These are phyloP conservation scores for Excoecaria cochinchinensis DNA, from an alignment of 345 rosid species.

Conservation along the genomic window DNA sequence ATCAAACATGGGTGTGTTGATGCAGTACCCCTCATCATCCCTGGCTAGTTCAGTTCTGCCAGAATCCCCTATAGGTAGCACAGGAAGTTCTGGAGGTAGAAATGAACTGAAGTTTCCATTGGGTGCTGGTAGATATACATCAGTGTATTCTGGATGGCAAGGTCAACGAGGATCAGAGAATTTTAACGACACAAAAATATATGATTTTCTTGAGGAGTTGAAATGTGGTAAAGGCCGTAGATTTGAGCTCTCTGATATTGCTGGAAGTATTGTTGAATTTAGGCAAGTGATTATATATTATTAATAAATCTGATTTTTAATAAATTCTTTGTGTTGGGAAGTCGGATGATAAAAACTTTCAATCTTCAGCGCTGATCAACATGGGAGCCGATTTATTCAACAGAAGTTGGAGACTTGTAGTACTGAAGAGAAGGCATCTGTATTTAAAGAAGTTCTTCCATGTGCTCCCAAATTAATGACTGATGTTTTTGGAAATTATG, in stretches of 20 bases:
- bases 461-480: slow-evolving; percentile 86
- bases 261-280: slow-evolving; percentile 88
- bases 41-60: slow-evolving; percentile 69
- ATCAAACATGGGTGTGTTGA: slow-evolving; percentile 58
- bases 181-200: slow-evolving; percentile 58
- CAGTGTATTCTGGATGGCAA: slow-evolving; percentile 78
- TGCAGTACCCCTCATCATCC: slow-evolving; percentile 64
- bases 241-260: slow-evolving; percentile 81
- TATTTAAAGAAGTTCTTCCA: slow-evolving; percentile 84
- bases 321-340: slow-evolving; percentile 4
- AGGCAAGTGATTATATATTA: slow-evolving; percentile 48
- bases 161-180: slow-evolving; percentile 60
- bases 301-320: slow-evolving; percentile 16
- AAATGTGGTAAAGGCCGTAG: slow-evolving; percentile 77
- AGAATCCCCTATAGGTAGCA: slow-evolving; percentile 63
- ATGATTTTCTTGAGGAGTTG: slow-evolving; percentile 87
- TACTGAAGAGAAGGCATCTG: slow-evolving; percentile 73
- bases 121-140: slow-evolving; percentile 52
- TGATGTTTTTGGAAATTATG: slow-evolving; percentile 97
- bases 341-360: slow-evolving; percentile 21
- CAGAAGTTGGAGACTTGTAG: slow-evolving; percentile 88
- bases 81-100: slow-evolving; percentile 48
- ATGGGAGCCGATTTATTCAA: slow-evolving; percentile 98
- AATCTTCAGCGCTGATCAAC: slow-evolving; percentile 83
- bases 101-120: slow-evolving; percentile 60